These are phyloP conservation scores for Aspergillus pseudotamarii DNA, from an alignment of 2,329 filamentous ascomycete genomes.

Conservation along the genomic window DNA sequence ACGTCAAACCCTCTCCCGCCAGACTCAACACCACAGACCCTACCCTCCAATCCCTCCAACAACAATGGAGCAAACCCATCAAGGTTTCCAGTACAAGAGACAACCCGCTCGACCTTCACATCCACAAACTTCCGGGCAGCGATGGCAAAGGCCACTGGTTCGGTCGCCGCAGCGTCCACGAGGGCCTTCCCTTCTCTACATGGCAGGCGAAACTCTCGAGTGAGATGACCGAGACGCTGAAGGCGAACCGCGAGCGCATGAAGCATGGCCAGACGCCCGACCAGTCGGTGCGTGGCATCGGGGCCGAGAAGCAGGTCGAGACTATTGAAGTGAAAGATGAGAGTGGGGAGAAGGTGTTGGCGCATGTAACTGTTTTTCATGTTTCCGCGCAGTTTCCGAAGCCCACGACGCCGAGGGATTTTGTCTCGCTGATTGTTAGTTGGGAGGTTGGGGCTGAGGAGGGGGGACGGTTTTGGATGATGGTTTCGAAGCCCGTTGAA, in stretches of 20 bases:
- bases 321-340: slow-evolving; percentile 58
- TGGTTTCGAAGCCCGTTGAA: slow-evolving; percentile 81
- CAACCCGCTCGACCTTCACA: slow-evolving; percentile 73
- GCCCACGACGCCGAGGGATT: slow-evolving; percentile 84
- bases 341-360: slow-evolving; percentile 23
- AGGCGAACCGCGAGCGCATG: slow-evolving; percentile 69
- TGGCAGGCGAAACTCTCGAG: slow-evolving; percentile 76
- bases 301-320: slow-evolving; percentile 75
- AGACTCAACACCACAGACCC: slow-evolving; percentile 53
- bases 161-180: slow-evolving; percentile 78
- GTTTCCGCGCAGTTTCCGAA: slow-evolving; percentile 88
- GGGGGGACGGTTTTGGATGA: slow-evolving; percentile 71
- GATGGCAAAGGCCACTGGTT: slow-evolving; percentile 92
- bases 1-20: slow-evolving; percentile 55
- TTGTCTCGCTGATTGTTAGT: slow-evolving; percentile 76
- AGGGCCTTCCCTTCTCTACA: slow-evolving; percentile 72
- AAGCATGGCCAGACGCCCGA: slow-evolving; percentile 68
- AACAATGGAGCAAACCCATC: slow-evolving; percentile 83
- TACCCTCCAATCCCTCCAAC: slow-evolving; percentile 65
- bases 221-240: slow-evolving; percentile 80
- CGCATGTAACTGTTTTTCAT: slow-evolving; percentile 67
- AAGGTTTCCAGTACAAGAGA: slow-evolving; percentile 62
- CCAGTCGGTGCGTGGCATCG: slow-evolving; percentile 80
- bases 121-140: slow-evolving; percentile 78
- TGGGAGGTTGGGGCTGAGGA: slow-evolving; percentile 47